These are phyloP conservation scores for Takashimella koratensis DNA, from an alignment of 1,284 basidiomycete genomes.

Conservation along the genomic window DNA sequence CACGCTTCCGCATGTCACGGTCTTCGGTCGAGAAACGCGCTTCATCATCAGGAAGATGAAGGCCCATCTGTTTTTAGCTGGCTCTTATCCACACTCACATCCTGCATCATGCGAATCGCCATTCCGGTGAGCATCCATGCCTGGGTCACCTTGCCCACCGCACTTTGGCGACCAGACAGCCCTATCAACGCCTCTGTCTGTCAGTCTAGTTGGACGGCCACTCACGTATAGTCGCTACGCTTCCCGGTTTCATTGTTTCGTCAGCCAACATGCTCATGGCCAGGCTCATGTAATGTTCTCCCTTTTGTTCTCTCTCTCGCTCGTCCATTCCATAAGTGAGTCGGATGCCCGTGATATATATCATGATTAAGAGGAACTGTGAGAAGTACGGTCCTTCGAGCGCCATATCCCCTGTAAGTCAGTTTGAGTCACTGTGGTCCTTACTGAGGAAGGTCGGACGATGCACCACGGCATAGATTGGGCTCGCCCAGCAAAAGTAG, in stretches of 20 bases:
- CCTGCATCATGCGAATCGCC: constrained; percentile 24
- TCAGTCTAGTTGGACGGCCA: constrained; percentile 4
- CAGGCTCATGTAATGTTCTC: constrained; percentile 10
- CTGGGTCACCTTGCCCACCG: constrained; percentile 10
- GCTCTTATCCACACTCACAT: constrained; percentile 11
- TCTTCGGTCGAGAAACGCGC: constrained; percentile 9
- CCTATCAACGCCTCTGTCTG: constrained; percentile 11
- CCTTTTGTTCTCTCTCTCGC: constrained; percentile 6
- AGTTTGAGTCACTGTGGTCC: not conserved
- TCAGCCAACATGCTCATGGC: constrained; percentile 15
- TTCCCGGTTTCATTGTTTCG: constrained; percentile 5
- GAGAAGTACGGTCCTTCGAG: constrained; percentile 14
- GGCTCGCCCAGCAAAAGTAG: constrained; percentile 13
- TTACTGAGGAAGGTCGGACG: constrained; percentile 12
- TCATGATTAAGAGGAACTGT: constrained; percentile 12
- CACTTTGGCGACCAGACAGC: constrained; percentile 6
- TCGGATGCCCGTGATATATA: constrained; percentile 14
- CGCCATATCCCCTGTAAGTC: constrained; percentile 13
- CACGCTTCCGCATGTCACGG: constrained; percentile 10
- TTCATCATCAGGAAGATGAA: constrained; percentile 12
- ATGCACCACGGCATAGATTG: constrained; percentile 10
- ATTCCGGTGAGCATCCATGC: constrained; percentile 16
- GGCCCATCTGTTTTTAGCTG: constrained; percentile 4
- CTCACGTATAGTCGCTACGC: constrained; percentile 8
- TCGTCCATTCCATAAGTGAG: constrained; percentile 10